A percentile compares a stretch with the other conserved stretches of the same genome.
Evolutionary conservation across 2,329 filamentous ascomycete species (phyloP).

Genomic region (Tolypocladium ophioglossoides): DNA sequence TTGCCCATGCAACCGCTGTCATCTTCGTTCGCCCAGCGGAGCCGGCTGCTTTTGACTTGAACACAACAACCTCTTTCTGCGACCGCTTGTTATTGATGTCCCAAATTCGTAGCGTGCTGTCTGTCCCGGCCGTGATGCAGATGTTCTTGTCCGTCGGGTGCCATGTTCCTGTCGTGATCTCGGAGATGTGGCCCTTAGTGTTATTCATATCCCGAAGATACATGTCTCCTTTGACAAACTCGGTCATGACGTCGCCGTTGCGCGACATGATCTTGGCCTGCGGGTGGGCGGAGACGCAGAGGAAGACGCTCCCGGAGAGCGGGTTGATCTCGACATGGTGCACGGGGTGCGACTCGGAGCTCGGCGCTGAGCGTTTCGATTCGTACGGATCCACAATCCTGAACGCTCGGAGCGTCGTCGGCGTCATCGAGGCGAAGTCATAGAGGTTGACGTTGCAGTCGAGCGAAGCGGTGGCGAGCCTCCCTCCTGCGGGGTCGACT

Average conservation of each 20-base stretch:
- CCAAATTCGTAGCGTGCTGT: conserved; percentile 95
- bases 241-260: conserved; percentile 75
- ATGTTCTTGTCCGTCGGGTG: conserved; percentile 76
- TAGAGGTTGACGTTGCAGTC: conserved; percentile 90
- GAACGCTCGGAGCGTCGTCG: conserved; percentile 88
- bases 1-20: conserved; percentile 84
- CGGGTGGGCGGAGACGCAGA: conserved; percentile 80
- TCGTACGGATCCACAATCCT: conserved; percentile 81
- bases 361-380: conserved; percentile 55
- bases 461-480: conserved; percentile 80
- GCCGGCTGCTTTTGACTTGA: conserved; percentile 85
- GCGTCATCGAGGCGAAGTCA: conserved; percentile 92
- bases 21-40: conserved; percentile 86
- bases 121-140: conserved; percentile 84
- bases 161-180: conserved; percentile 84
- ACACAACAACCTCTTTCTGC: conserved; percentile 89
- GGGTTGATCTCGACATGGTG: conserved; percentile 83
- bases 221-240: conserved; percentile 98
- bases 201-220: conserved; percentile 95
- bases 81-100: conserved; percentile 83
- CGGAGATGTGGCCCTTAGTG: conserved; percentile 92
- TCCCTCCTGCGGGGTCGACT: conserved; percentile 73
- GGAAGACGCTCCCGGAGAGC: conserved; percentile 64
- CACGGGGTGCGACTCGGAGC: conserved; percentile 76
- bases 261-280: conserved; percentile 84